A percentile compares a stretch with the other conserved stretches of the same genome.
Evolutionary conservation across 2,329 filamentous ascomycete species (phyloP).

Genomic region (Xylaria hypoxylon): DNA sequence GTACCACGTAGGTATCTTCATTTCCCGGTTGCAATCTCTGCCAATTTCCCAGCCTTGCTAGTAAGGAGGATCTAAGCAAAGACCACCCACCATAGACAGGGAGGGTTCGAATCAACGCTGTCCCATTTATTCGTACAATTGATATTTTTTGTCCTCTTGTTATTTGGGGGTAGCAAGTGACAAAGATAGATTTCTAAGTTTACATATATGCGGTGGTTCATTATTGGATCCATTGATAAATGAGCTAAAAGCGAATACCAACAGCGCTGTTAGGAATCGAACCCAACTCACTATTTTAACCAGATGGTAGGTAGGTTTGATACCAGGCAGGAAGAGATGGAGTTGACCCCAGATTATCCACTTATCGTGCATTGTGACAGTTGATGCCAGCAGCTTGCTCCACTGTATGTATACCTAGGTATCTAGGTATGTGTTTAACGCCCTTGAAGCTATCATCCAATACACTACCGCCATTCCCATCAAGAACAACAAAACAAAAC

Average conservation of each 20-base stretch:
- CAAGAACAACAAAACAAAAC: background rate
- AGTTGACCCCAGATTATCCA: constrained; percentile 6
- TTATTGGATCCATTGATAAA: background rate
- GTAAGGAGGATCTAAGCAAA: too few species aligned
- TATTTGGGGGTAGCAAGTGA: too few species aligned
- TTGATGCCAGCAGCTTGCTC: background rate
- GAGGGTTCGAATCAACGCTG: constrained; percentile 13
- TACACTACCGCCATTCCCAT: background rate
- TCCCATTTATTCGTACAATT: background rate
- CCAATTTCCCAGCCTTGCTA: background rate
- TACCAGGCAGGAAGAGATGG: too few species aligned
- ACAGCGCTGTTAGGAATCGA: too few species aligned
- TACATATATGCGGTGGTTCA: background rate
- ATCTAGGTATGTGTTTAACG: too few species aligned
- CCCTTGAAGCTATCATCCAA: background rate
- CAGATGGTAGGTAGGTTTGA: too few species aligned
- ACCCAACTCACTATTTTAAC: too few species aligned
- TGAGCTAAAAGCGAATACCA: too few species aligned
- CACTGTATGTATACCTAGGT: background rate
- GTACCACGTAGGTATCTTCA: too few species aligned
- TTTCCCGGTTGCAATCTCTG: too few species aligned
- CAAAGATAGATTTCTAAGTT: too few species aligned
- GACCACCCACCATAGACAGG: background rate
- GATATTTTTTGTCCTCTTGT: background rate
- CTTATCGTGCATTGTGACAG: constrained; percentile 11